Conservation (phyloP, 371 early-diverging fungal species). For the Mortierella sp. region DNA sequence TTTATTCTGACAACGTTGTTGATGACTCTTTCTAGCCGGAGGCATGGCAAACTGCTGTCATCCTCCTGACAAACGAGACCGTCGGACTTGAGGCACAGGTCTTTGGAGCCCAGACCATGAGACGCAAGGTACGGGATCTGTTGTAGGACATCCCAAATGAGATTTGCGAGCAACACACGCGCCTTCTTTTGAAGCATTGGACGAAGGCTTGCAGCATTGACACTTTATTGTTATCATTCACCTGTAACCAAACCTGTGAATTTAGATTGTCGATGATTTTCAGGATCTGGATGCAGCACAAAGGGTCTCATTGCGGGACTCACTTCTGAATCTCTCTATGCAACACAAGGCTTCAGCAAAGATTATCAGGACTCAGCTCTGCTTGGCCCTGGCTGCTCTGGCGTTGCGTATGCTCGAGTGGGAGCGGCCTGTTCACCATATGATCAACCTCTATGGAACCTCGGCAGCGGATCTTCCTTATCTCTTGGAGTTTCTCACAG, state of each 20-base stretch:
- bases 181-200: neutral
- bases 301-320: slow-evolving; percentile 82
- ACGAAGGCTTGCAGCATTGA: neutral
- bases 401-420: slow-evolving; percentile 89
- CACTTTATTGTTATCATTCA: neutral
- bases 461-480: slow-evolving; percentile 68
- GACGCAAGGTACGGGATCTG: slow-evolving; percentile 80
- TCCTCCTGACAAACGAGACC: slow-evolving; percentile 71
- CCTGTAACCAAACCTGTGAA: neutral
- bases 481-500: slow-evolving; percentile 84
- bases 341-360: slow-evolving; percentile 69
- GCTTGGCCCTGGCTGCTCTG: slow-evolving; percentile 87
- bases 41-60: slow-evolving; percentile 90
- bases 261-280: slow-evolving; percentile 84
- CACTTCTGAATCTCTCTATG: slow-evolving; percentile 76
- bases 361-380: slow-evolving; percentile 84
- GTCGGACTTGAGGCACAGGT: slow-evolving; percentile 75
- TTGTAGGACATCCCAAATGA: neutral
- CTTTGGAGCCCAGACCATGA: slow-evolving; percentile 95
- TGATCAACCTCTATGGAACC: slow-evolving; percentile 73
- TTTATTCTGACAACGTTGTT: neutral
- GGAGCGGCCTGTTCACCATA: slow-evolving; percentile 82
- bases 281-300: slow-evolving; percentile 78
- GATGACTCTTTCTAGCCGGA: slow-evolving; percentile 68
- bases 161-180: neutral